Percentiles rank a stretch among this genome's conserved stretches.
These are phyloP conservation scores for Rutidosis leptorrhynchoides DNA, from an alignment of 129 eudicot species.

Conservation along the genomic window DNA sequence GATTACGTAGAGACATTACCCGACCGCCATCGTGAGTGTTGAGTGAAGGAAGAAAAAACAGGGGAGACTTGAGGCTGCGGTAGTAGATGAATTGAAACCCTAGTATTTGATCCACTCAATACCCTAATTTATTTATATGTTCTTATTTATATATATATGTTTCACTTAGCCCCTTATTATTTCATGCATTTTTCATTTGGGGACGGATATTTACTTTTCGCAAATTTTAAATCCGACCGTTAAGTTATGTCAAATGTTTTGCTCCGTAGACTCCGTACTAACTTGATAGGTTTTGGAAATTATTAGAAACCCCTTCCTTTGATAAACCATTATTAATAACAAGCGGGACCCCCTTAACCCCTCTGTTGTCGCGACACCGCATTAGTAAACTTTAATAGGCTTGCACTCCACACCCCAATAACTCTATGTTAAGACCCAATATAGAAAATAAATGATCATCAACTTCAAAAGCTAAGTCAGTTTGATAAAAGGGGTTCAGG, in stretches of 20 bases:
- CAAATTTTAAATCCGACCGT: no score
- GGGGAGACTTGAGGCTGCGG: conserved; percentile 3
- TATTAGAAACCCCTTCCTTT: no score
- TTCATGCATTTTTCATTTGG: neutral
- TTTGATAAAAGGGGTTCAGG: conserved; percentile 86
- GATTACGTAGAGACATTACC: conserved; percentile 7
- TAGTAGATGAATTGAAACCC: neutral
- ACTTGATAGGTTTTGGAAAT: no score
- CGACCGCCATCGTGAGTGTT: conserved; percentile 30
- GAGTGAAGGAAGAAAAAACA: neutral
- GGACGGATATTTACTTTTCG: neutral
- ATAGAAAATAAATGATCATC: conserved; percentile 2
- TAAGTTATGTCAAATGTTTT: no score
- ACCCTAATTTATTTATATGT: neutral
- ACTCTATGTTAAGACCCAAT: conserved; percentile 42
- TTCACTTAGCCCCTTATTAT: neutral
- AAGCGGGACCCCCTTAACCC: no score
- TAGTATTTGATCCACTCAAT: conserved; percentile 9
- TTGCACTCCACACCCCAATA: no score
- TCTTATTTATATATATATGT: neutral
- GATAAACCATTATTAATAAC: no score
- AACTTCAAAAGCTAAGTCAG: conserved; percentile 22
- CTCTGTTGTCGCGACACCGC: no score
- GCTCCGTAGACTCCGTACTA: no score
- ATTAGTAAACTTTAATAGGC: no score